Conservation (phyloP, 2,329 filamentous ascomycete genomes). For the Zasmidium citrigriseum region DNA sequence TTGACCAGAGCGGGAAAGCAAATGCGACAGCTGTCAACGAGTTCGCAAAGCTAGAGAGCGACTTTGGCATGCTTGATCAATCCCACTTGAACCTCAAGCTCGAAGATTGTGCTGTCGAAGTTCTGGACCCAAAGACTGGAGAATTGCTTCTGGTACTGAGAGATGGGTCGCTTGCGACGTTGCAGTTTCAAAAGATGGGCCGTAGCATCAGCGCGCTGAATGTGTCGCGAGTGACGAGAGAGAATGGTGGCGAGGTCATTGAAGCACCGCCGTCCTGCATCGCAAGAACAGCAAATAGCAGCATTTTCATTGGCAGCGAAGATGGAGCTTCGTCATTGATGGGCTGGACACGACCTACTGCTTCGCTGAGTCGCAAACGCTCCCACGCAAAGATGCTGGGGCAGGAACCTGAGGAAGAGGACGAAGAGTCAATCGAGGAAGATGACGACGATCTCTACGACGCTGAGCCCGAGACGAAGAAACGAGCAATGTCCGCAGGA, state of each 20-base stretch:
- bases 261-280: slow-evolving; percentile 68
- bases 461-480: slow-evolving; percentile 53
- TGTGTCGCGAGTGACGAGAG: slow-evolving; percentile 64
- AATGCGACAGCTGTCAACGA: slow-evolving; percentile 92
- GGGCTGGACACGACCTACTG: slow-evolving; percentile 72
- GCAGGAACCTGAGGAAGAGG: slow-evolving; percentile 51
- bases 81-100: slow-evolving; percentile 76
- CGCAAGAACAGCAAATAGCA: slow-evolving; percentile 65
- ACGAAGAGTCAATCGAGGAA: slow-evolving; percentile 59
- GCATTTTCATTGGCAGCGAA: slow-evolving; percentile 84
- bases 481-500: slow-evolving; percentile 37
- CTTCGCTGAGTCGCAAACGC: slow-evolving; percentile 63
- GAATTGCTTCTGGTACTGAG: slow-evolving; percentile 82
- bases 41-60: slow-evolving; percentile 79
- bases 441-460: slow-evolving; percentile 65
- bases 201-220: slow-evolving; percentile 84
- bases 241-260: slow-evolving; percentile 65
- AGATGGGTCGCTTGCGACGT: slow-evolving; percentile 70
- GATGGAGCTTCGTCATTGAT: slow-evolving; percentile 78
- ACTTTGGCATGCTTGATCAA: slow-evolving; percentile 84
- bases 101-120: slow-evolving; percentile 77
- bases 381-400: slow-evolving; percentile 61
- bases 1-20: slow-evolving; percentile 92
- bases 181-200: slow-evolving; percentile 86
- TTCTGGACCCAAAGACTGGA: slow-evolving; percentile 72